These are phyloP conservation scores for Candida gigantensis DNA, from an alignment of 1,139 yeast genomes.

Conservation along the genomic window DNA sequence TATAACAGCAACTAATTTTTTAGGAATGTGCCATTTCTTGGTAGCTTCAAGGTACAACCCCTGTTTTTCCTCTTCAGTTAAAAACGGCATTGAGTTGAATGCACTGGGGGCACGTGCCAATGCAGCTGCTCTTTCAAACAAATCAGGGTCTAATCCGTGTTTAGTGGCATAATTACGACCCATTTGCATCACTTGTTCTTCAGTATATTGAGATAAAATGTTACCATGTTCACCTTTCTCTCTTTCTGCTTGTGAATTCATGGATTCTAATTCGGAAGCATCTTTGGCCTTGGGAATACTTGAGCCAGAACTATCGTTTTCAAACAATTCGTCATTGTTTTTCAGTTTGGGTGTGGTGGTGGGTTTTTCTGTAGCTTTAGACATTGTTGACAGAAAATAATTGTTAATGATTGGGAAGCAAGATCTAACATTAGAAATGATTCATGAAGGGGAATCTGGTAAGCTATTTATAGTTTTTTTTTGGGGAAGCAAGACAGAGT, in stretches of 20 bases:
- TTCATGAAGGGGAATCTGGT: too few relatives aligned
- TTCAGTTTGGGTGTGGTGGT: too few relatives aligned
- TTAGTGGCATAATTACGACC: slow-evolving; percentile 69
- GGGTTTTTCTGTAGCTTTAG: too few relatives aligned
- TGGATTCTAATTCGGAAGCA: slow-evolving; percentile 26
- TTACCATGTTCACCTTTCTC: slow-evolving; percentile 46
- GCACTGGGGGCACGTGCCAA: slow-evolving; percentile 67
- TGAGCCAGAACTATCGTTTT: slow-evolving; percentile 22
- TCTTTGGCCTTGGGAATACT: slow-evolving; percentile 21
- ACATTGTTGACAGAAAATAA: too few relatives aligned
- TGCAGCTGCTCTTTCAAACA: slow-evolving; percentile 75
- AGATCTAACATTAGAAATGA: too few relatives aligned
- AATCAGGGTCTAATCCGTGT: slow-evolving; percentile 62
- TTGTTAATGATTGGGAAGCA: neutral
- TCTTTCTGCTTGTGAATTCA: slow-evolving; percentile 25
- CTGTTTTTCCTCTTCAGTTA: slow-evolving; percentile 59
- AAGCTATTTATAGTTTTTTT: too few relatives aligned
- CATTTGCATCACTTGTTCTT: slow-evolving; percentile 66
- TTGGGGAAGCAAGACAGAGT: too few relatives aligned
- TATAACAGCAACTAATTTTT: slow-evolving; percentile 59
- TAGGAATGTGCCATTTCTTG: slow-evolving; percentile 67
- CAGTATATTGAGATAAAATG: slow-evolving; percentile 62
- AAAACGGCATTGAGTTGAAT: slow-evolving; percentile 57
- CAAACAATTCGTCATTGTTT: slow-evolving; percentile 19
- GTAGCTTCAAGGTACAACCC: slow-evolving; percentile 58